These are phyloP conservation scores for Exsudoporus floridanus DNA, from an alignment of 1,284 basidiomycete genomes.

Conservation along the genomic window DNA sequence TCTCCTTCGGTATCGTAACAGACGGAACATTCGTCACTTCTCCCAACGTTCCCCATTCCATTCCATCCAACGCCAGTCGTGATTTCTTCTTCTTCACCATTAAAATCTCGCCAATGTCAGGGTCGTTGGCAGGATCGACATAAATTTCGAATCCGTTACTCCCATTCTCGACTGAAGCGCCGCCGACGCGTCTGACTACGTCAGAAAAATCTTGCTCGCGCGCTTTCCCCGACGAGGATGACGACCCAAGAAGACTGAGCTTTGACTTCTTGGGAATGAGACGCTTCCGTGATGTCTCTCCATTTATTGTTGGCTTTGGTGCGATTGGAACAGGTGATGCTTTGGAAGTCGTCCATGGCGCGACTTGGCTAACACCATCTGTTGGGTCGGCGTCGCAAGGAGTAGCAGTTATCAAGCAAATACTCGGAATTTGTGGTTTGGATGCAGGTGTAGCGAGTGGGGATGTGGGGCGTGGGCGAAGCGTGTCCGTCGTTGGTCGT, in stretches of 20 bases:
- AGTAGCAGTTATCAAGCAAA: conserved; percentile 65
- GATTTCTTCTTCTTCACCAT: conserved; percentile 80
- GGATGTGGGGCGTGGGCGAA: conserved; percentile 32
- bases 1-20: conserved; percentile 32
- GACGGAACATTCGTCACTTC: conserved; percentile 62
- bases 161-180: conserved; percentile 38
- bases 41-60: conserved; percentile 58
- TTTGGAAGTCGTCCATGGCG: conserved; percentile 37
- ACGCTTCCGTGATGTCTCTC: conserved; percentile 44
- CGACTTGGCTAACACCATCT: conserved; percentile 33
- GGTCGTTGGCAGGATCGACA: conserved; percentile 64
- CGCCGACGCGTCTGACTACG: conserved; percentile 59
- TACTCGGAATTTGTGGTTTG: conserved; percentile 52
- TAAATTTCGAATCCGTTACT: conserved; percentile 69
- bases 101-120: conserved; percentile 65
- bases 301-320: conserved; percentile 27
- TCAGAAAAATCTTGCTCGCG: conserved; percentile 57
- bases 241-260: conserved; percentile 51
- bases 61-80: conserved; percentile 56
- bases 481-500: conserved; percentile 28
- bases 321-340: conserved; percentile 35
- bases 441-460: conserved; percentile 29
- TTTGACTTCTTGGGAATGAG: conserved; percentile 77
- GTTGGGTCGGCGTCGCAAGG: conserved; percentile 54
- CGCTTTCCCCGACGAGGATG: conserved; percentile 31